Evolutionary conservation across 306 rosid genomes (phyloP).

Genomic region (Cucumis sativus): DNA sequence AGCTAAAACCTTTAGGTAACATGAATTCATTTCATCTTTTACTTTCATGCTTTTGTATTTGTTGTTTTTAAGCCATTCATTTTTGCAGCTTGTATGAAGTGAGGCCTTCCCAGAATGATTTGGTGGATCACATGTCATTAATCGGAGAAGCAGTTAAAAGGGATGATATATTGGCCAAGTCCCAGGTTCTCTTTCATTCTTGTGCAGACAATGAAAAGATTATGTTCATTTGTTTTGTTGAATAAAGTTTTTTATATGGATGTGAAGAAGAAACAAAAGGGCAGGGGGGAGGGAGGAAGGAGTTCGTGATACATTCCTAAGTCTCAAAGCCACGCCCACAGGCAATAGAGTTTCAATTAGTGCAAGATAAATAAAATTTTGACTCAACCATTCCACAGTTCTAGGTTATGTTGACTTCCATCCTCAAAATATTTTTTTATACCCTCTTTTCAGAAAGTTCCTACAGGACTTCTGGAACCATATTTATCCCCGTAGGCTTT

Average conservation of each 20-base stretch:
- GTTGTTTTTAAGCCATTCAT: background rate
- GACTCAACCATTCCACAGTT: no score
- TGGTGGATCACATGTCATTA: constrained; percentile 21
- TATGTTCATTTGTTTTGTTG: background rate
- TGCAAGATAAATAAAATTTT: background rate
- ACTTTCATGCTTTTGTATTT: background rate
- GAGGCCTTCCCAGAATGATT: constrained; percentile 35
- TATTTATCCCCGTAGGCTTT: no score
- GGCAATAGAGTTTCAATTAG: background rate
- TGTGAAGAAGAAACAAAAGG: background rate
- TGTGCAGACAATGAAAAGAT: background rate
- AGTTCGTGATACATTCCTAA: background rate
- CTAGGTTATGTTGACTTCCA: no score
- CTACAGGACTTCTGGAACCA: no score
- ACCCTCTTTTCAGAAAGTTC: no score
- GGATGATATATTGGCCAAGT: constrained; percentile 26
- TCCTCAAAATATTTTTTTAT: no score
- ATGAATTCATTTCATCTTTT: background rate
- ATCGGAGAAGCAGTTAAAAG: constrained; percentile 28
- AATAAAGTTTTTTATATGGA: background rate
- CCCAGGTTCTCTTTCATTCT: constrained; percentile 50
- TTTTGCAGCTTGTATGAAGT: constrained; percentile 43
- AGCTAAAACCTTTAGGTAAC: constrained; percentile 55
- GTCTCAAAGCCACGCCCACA: background rate
- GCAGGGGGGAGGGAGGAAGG: background rate